These are phyloP conservation scores for Pleurotus sapidus DNA, from an alignment of 768 basidiomycete genomes.

Conservation along the genomic window DNA sequence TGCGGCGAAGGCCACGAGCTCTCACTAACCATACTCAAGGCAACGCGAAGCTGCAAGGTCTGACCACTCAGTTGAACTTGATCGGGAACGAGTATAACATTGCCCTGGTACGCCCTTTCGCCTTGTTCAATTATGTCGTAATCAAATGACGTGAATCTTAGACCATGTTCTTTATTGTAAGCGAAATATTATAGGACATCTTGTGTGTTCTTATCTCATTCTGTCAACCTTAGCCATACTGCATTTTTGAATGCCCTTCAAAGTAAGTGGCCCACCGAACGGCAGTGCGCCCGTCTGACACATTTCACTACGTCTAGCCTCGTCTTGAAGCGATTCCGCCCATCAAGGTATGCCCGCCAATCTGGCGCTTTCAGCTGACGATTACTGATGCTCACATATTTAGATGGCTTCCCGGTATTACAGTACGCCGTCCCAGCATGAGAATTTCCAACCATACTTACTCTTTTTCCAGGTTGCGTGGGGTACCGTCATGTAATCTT, in stretches of 20 bases:
- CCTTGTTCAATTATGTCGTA: neutral
- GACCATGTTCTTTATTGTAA: conserved; percentile 72
- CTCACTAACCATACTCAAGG: conserved; percentile 30
- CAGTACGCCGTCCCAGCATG: conserved; percentile 31
- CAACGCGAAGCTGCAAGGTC: conserved; percentile 66
- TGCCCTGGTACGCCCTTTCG: conserved; percentile 44
- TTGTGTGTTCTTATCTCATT: neutral
- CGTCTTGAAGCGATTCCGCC: conserved; percentile 60
- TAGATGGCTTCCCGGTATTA: conserved; percentile 67
- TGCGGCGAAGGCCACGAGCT: neutral
- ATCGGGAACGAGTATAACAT: conserved; percentile 63
- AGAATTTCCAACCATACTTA: neutral
- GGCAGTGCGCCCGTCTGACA: too few relatives aligned
- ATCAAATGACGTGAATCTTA: conserved; percentile 18
- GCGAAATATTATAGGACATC: conserved; percentile 22
- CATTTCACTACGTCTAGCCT: conserved; percentile 28
- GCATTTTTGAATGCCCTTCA: conserved; percentile 65
- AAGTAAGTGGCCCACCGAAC: conserved; percentile 40
- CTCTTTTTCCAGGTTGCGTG: conserved; percentile 45
- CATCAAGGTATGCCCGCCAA: conserved; percentile 45
- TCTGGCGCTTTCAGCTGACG: neutral
- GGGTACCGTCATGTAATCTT: conserved; percentile 59
- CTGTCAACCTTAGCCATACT: conserved; percentile 41
- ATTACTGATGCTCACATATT: neutral
- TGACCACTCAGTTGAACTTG: conserved; percentile 52